phyloP scores from a whole-genome alignment of 1,284 basidiomycete genomes.

The Tilletia walkeri region DNA sequence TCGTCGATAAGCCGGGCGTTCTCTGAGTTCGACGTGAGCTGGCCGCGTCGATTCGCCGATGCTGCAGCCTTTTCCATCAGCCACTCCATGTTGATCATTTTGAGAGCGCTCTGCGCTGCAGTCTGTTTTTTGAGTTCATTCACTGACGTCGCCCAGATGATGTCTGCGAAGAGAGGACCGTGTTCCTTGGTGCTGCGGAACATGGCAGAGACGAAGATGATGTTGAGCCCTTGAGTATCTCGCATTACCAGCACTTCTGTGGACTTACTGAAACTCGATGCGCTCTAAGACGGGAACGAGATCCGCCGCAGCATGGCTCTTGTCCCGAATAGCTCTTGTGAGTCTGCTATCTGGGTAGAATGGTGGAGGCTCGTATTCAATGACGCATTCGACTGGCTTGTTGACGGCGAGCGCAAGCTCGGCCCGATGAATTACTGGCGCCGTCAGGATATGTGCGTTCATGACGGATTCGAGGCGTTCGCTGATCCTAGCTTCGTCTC shows the following conservation, averaged over 20 bases:
- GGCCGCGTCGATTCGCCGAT: background rate
- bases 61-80: background rate
- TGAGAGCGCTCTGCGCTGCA: background rate
- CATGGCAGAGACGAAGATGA: background rate
- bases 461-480: constrained; percentile 30
- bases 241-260: background rate
- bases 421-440: constrained; percentile 20
- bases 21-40: background rate
- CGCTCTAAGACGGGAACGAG: constrained; percentile 30
- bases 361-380: constrained; percentile 33
- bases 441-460: constrained; percentile 38
- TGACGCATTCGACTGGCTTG: constrained; percentile 33
- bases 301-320: constrained; percentile 8
- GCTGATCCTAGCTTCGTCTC: constrained; percentile 25
- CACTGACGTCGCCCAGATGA: constrained; percentile 33
- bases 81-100: background rate
- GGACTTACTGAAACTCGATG: constrained; percentile 27
- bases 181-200: constrained; percentile 25
- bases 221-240: background rate
- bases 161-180: constrained; percentile 35
- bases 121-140: constrained; percentile 12
- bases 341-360: background rate
- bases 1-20: background rate
- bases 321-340: constrained; percentile 1
- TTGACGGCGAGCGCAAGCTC: constrained; percentile 31